Base-by-base conservation (phyloP, 805 yeast genomes). In the Zygotorulaspora chibaensis region DNA sequence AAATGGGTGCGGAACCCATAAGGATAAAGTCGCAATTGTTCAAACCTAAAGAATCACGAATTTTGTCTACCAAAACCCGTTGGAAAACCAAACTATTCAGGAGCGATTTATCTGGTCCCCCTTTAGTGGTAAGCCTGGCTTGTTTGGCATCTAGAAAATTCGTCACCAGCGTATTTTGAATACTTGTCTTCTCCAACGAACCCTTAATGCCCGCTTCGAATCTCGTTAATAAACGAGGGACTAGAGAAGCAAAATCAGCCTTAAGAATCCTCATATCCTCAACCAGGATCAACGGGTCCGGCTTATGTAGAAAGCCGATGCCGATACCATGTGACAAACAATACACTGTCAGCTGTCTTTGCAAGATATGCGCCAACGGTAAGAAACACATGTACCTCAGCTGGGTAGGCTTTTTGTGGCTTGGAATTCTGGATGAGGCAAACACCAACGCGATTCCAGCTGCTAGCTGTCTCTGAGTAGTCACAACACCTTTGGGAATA, bases 1-100 rank as follows among this genome's bases (percentile, higher is more conserved):
- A 71, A 51, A 84, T 72, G 20, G 93, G 91, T 2, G 91, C 89
- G 27, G 87, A 81, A 20, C 91, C 87, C 25, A 74, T 67, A 30
- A 74, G 61, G 23, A 74, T 47, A 46, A 65, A 63, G 15, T 66
- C 61, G 30, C 69, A 54, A 39, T 74, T 73, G 26, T 67, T 71
- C 48, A 79, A 69, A 1, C 83, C 83, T n/a, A 77, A 57, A 29
- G 71, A 70, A 42, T 59, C 55, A 39, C 73, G 66, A 27, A 79
- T 68, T 59, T 76, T 76, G 38, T 67, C 68, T 35, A 71, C 61
- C 45, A 79, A 38, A 2, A 60, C 45, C 12, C 53, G 51, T 39
- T 62, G 66, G 41, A 52, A 69, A 5, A 76, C 42, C 18, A 62
- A 54, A 47, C 47, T 54, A 45, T 67, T 74, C 48, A 62, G 60